Evolutionary conservation across 1,284 basidiomycete species (phyloP), one percentile per base, ranked within the genome.

Genomic region (Naganishia albida): DNA sequence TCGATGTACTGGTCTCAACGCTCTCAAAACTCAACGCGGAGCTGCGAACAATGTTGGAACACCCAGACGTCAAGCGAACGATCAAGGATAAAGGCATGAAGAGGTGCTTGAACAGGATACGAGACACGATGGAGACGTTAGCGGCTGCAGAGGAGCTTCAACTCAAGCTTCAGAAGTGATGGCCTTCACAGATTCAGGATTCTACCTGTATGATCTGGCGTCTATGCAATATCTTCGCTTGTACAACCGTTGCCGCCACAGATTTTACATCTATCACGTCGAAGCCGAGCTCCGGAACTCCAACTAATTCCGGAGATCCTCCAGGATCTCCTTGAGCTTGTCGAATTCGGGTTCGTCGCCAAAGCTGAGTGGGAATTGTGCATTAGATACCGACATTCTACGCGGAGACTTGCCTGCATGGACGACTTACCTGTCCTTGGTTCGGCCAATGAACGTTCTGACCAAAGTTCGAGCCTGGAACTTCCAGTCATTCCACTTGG

Each of bases 401-500:
- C 43, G 25, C 2, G 23, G 46, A 10, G 30, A 12, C 26, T 2
- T 23, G 23, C 6, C 1, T 16, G 20, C 18, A 23, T 2, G 34
- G 16, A 4, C 2, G 18, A 78, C 78, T 74, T 65, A 79, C 75
- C 74, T 72, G 52, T 73, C 73, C 70, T 74, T 77, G n/a, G 82
- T 83, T 60, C 82, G 71, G 2, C 89, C 92, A 79, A 93, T 85
- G 77, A 97, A 98, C 48, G 87, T 89, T 74, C 94, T 83, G 62
- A 98, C 85, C 65, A 98, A 82, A 68, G 91, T 95, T 65, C 89
- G 84, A 44, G 88, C 92, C 79, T 95, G 91, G 75, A 90, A 85
- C 75, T 82, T 83, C 92, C 94, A 97, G 70, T 83, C 82, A 15
- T 77, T 79, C 71, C 80, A 77, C 67, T 80, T 80, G 20, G 67